A percentile compares a stretch with the other conserved stretches of the same genome.
Conservation (phyloP, 768 basidiomycete species). For the Lactifluus hygrophoroides region DNA sequence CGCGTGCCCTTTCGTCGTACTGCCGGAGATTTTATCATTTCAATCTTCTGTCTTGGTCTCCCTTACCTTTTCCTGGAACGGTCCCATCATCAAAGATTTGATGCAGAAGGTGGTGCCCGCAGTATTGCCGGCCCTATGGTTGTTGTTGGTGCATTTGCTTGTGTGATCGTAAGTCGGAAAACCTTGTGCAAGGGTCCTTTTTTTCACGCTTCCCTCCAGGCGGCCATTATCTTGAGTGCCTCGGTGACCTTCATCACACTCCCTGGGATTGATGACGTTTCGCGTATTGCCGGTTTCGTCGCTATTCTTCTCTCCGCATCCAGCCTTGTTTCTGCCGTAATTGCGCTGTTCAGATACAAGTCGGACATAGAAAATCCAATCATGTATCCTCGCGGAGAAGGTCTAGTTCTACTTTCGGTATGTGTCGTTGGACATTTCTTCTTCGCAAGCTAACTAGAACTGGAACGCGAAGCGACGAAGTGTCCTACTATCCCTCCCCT, state of each 20-base stretch:
- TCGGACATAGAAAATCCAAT: constrained; percentile 48
- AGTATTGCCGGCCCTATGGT: constrained; percentile 46
- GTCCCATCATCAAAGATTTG: constrained; percentile 38
- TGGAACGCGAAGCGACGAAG: constrained; percentile 40
- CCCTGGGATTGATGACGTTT: constrained; percentile 58
- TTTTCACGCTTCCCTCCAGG: constrained; percentile 35
- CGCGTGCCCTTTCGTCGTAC: constrained; percentile 39
- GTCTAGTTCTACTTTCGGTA: constrained; percentile 48
- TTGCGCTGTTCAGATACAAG: constrained; percentile 65
- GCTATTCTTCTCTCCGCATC: constrained; percentile 61
- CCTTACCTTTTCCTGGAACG: constrained; percentile 67
- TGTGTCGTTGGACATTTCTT: constrained; percentile 19
- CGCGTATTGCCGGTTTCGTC: constrained; percentile 57
- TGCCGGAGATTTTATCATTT: constrained; percentile 49
- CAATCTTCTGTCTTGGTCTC: constrained; percentile 65
- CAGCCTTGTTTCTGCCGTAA: constrained; percentile 59
- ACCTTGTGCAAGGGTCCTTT: not conserved
- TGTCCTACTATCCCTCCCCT: constrained; percentile 59
- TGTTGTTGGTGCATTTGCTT: constrained; percentile 49
- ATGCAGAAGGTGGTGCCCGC: constrained; percentile 50
- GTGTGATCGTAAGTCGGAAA: constrained; percentile 23
- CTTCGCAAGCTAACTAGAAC: constrained; percentile 8
- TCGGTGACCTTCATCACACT: constrained; percentile 76
- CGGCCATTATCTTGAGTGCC: constrained; percentile 71
- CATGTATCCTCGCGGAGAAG: constrained; percentile 39